phyloP scores from a whole-genome alignment of 163 green algal genomes.

The Scenedesmus sp. region DNA sequence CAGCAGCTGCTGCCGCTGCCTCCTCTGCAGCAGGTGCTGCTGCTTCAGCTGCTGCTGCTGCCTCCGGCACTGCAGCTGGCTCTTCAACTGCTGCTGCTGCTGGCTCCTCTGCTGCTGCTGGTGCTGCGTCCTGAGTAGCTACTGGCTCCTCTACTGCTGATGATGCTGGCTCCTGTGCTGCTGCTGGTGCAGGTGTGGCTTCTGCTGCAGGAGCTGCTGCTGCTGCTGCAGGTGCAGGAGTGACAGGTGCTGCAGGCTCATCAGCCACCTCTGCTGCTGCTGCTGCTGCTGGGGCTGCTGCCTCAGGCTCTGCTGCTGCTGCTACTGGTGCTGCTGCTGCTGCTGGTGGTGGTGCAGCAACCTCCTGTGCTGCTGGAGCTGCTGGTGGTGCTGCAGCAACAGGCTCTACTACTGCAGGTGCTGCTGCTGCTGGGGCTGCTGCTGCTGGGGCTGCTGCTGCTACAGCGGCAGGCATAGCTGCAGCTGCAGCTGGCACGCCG shows the following conservation, averaged over 20 bases:
- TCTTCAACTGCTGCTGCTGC: neutral
- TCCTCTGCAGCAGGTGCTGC: conserved; percentile 7
- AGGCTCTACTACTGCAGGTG: conserved; percentile 39
- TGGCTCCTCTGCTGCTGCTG: neutral
- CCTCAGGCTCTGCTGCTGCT: conserved; percentile 11
- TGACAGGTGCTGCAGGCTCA: conserved; percentile 1
- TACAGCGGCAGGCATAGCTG: conserved; percentile 12
- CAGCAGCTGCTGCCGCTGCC: conserved; percentile 19
- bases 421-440: conserved; percentile 36
- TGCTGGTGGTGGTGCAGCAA: neutral
- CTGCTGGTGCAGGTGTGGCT: neutral
- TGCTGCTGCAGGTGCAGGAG: conserved; percentile 13
- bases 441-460: conserved; percentile 32
- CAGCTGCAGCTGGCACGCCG: neutral
- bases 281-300: conserved; percentile 24
- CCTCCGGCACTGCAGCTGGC: neutral
- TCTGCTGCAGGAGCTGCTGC: conserved; percentile 18
- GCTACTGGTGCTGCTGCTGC: neutral
- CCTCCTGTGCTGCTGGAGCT: conserved; percentile 6
- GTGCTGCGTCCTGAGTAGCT: neutral
- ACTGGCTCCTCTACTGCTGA: neutral
- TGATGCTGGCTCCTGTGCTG: conserved; percentile 11
- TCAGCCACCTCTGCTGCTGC: neutral
- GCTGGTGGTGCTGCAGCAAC: conserved; percentile 16
- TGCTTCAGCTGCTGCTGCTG: neutral